These are phyloP conservation scores for Lomentospora prolificans DNA, from an alignment of 2,329 filamentous ascomycete species.

Conservation along the genomic window DNA sequence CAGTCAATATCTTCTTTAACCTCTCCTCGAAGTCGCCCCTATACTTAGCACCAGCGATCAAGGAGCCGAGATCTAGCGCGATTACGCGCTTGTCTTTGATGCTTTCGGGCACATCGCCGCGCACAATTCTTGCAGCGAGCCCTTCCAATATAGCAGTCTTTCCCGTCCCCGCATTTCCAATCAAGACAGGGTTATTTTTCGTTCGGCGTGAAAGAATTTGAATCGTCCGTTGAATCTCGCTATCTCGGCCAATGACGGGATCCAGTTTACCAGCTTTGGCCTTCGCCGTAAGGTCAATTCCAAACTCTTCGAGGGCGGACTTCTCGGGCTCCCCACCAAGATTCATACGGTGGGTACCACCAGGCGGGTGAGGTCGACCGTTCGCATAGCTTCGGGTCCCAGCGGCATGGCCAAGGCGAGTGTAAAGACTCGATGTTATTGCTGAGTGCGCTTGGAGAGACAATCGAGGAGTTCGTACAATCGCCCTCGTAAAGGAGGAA, in stretches of 20 bases:
- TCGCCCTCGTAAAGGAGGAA: neutral
- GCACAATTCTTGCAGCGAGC: slow-evolving; percentile 78
- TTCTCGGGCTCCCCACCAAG: slow-evolving; percentile 68
- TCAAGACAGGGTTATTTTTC: slow-evolving; percentile 94
- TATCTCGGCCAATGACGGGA: slow-evolving; percentile 86
- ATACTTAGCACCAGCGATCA: slow-evolving; percentile 94
- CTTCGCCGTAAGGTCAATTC: slow-evolving; percentile 76
- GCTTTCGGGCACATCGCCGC: slow-evolving; percentile 88
- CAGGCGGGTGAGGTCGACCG: slow-evolving; percentile 75
- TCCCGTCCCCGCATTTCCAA: slow-evolving; percentile 81
- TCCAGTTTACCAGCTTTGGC: slow-evolving; percentile 87
- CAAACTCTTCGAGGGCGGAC: slow-evolving; percentile 80
- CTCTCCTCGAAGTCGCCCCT: slow-evolving; percentile 93
- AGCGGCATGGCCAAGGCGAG: neutral
- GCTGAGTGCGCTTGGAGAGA: neutral
- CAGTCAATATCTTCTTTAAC: slow-evolving; percentile 80
- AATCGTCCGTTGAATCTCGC: slow-evolving; percentile 87
- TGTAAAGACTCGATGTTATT: neutral
- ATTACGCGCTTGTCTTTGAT: slow-evolving; percentile 92
- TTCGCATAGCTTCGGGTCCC: slow-evolving; percentile 47
- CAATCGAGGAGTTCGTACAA: neutral
- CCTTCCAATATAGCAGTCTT: slow-evolving; percentile 93
- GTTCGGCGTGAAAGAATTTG: slow-evolving; percentile 87
- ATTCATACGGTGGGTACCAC: slow-evolving; percentile 91
- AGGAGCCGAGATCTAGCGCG: slow-evolving; percentile 74